phyloP scores from a whole-genome alignment of 1,284 basidiomycete species.

The Wallemia ichthyophaga region DNA sequence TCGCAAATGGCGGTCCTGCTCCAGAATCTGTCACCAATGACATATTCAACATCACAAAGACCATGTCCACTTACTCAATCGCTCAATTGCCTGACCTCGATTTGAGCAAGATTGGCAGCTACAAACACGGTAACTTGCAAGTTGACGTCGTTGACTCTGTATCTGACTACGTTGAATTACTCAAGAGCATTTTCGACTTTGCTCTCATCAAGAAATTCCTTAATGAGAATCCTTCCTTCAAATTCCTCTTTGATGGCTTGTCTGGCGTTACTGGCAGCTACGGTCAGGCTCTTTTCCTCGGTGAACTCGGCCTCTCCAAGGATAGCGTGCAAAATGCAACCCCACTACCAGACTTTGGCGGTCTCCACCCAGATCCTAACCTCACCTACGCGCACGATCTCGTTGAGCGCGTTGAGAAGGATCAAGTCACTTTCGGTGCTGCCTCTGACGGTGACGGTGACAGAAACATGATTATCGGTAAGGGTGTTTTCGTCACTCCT shows the following conservation, averaged over 20 bases:
- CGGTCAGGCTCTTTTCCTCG: slow-evolving; percentile 60
- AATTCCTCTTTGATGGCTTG: slow-evolving; percentile 80
- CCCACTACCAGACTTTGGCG: slow-evolving; percentile 79
- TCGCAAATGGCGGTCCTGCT: slow-evolving; percentile 83
- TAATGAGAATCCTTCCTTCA: slow-evolving; percentile 30
- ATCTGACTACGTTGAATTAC: slow-evolving; percentile 51
- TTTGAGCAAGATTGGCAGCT: slow-evolving; percentile 50
- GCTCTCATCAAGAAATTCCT: slow-evolving; percentile 71
- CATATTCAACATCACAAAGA: slow-evolving; percentile 73
- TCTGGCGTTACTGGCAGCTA: slow-evolving; percentile 96
- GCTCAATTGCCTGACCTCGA: slow-evolving; percentile 54
- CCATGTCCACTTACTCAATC: slow-evolving; percentile 54
- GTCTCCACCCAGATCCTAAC: slow-evolving; percentile 93
- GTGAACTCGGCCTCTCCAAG: slow-evolving; percentile 48
- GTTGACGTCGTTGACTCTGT: slow-evolving; percentile 88
- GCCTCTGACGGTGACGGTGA: slow-evolving; percentile 94
- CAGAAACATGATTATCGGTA: slow-evolving; percentile 98
- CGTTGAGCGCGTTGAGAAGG: slow-evolving; percentile 65
- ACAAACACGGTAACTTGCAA: slow-evolving; percentile 47
- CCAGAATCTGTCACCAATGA: slow-evolving; percentile 79
- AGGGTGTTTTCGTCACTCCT: slow-evolving; percentile 88
- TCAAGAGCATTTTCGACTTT: slow-evolving; percentile 85
- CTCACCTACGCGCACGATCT: slow-evolving; percentile 86
- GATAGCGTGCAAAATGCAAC: slow-evolving; percentile 67
- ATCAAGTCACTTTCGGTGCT: slow-evolving; percentile 72